Evolutionary conservation across 2,329 filamentous ascomycete species (phyloP).

Genomic region (Corniculantispora saksenae): DNA sequence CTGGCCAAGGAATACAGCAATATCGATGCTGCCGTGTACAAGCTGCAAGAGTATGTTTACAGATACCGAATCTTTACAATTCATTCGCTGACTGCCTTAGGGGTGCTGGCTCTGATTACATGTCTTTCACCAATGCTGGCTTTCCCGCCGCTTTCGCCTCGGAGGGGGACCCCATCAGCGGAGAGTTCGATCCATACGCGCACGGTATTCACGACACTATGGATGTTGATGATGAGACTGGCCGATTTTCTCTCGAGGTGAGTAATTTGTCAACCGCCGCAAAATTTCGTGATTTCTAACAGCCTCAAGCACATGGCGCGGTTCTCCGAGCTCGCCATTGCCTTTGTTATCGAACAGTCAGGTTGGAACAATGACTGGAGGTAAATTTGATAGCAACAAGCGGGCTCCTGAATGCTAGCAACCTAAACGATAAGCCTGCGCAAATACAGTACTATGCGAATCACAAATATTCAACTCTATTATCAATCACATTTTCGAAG

Average conservation of each 20-base stretch:
- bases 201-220: conserved; percentile 39
- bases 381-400: conserved; percentile 22
- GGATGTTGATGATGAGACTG: conserved; percentile 38
- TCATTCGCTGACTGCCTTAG: conserved; percentile 21
- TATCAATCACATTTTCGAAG: no score
- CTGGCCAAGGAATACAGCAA: conserved; percentile 39
- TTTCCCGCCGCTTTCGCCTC: conserved; percentile 41
- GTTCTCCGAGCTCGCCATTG: conserved; percentile 42
- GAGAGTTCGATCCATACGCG: conserved; percentile 41
- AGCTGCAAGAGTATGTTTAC: conserved; percentile 29
- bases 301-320: conserved; percentile 39
- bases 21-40: conserved; percentile 37
- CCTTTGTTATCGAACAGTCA: conserved; percentile 41
- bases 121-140: conserved; percentile 41
- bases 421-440: no score
- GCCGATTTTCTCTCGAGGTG: conserved; percentile 40
- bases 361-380: conserved; percentile 43
- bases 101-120: conserved; percentile 42
- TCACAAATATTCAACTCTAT: no score
- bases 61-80: neutral
- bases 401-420: no score
- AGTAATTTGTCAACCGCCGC: conserved; percentile 18
- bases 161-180: conserved; percentile 39
- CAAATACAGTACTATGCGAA: no score
- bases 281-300: conserved; percentile 19